These are phyloP conservation scores for Gaeumannomyces sp. DNA, from an alignment of 2,329 filamentous ascomycete species.

Conservation along the genomic window DNA sequence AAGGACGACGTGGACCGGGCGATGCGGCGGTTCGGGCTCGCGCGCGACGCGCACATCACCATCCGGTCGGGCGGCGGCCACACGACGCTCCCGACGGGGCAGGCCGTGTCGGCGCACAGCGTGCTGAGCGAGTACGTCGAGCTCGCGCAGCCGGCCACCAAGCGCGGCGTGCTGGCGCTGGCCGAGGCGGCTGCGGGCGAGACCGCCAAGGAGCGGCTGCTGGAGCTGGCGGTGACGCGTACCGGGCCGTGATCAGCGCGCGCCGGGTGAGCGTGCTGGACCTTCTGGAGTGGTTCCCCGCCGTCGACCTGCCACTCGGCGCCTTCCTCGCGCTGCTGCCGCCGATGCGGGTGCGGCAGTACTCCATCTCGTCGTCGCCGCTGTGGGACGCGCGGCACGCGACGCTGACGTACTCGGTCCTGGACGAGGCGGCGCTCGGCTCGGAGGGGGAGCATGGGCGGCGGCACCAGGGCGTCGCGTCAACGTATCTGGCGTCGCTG, in stretches of 20 bases:
- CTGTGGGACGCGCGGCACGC: slow-evolving; percentile 49
- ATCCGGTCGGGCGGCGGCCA: slow-evolving; percentile 43
- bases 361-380: slow-evolving; percentile 72
- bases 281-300: slow-evolving; percentile 58
- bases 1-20: slow-evolving; percentile 54
- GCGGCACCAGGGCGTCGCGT: slow-evolving; percentile 51
- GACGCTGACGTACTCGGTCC: slow-evolving; percentile 63
- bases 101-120: slow-evolving; percentile 54
- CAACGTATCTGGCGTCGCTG: slow-evolving; percentile 51
- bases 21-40: slow-evolving; percentile 58
- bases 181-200: slow-evolving; percentile 21
- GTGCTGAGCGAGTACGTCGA: slow-evolving; percentile 68
- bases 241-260: slow-evolving; percentile 40
- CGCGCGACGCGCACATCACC: slow-evolving; percentile 62
- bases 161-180: slow-evolving; percentile 40
- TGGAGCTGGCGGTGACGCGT: slow-evolving; percentile 39
- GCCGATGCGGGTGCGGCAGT: slow-evolving; percentile 72
- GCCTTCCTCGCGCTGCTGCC: slow-evolving; percentile 67
- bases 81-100: slow-evolving; percentile 47
- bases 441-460: slow-evolving; percentile 32
- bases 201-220: slow-evolving; percentile 32
- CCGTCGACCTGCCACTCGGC: slow-evolving; percentile 55
- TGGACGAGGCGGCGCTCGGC: slow-evolving; percentile 49
- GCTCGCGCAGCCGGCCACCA: slow-evolving; percentile 65
- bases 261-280: slow-evolving; percentile 62